A percentile compares a stretch with the other conserved stretches of the same genome.
phyloP scores from a whole-genome alignment of 768 basidiomycete genomes.

The Dacryopinax spathularia region DNA sequence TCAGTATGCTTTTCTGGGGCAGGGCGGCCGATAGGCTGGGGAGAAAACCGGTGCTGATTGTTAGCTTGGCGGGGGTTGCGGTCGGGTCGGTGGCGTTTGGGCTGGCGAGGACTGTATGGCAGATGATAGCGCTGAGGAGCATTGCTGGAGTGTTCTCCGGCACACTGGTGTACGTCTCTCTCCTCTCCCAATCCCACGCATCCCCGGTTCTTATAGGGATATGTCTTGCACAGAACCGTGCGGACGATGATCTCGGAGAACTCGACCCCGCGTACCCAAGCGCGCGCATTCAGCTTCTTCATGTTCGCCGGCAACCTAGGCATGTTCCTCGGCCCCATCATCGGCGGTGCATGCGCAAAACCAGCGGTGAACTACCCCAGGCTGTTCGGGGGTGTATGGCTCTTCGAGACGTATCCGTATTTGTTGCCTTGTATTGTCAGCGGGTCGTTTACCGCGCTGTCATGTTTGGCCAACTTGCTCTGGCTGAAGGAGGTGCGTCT shows the following conservation, averaged over 20 bases:
- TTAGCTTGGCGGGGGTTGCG: conserved; percentile 8
- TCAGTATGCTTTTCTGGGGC: conserved; percentile 11
- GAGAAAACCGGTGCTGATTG: conserved; percentile 9
- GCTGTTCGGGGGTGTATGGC: not conserved
- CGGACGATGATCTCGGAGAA: conserved; percentile 12
- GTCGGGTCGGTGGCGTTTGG: conserved; percentile 7
- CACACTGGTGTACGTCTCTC: conserved; percentile 6
- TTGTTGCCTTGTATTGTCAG: conserved; percentile 7
- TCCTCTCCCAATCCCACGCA: not conserved
- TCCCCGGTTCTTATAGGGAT: not conserved
- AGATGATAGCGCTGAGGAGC: conserved; percentile 9
- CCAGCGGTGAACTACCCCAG: conserved; percentile 2
- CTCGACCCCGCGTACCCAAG: conserved; percentile 9
- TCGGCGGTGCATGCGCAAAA: conserved; percentile 6
- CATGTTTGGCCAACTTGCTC: conserved; percentile 3
- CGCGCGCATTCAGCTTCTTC: conserved; percentile 11
- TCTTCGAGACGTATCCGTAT: conserved; percentile 10
- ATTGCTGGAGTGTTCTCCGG: conserved; percentile 10
- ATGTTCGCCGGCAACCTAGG: conserved; percentile 10
- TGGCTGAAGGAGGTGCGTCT: conserved; percentile 10
- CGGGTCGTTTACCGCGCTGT: not conserved
- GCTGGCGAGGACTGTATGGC: conserved; percentile 6
- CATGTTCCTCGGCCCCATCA: not conserved
- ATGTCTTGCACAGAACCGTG: not conserved
- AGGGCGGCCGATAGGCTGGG: conserved; percentile 6